Evolutionary conservation across 495 filamentous ascomycete genomes (phyloP).

Genomic region (Oleoguttula mirabilis): DNA sequence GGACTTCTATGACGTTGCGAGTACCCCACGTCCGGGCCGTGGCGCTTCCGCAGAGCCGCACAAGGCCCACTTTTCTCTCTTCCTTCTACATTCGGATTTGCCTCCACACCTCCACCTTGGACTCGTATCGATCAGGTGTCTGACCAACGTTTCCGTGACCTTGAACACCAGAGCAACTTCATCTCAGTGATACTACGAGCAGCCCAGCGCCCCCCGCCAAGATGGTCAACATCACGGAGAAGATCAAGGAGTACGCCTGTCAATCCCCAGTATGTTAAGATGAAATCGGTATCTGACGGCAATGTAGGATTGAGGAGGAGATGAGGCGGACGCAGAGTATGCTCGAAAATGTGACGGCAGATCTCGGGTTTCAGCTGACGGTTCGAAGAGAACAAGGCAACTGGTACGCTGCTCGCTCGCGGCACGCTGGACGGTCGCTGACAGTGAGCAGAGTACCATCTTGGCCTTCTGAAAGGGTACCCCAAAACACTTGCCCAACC

Average conservation of each 20-base stretch:
- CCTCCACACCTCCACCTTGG: background rate
- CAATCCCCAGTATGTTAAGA: too few relatives aligned
- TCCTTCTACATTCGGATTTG: background rate
- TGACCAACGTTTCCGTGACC: too few relatives aligned
- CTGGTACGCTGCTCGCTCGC: conserved; percentile 48
- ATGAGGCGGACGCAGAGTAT: conserved; percentile 97
- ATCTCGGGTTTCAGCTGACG: conserved; percentile 23
- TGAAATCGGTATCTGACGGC: too few relatives aligned
- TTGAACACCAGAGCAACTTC: too few relatives aligned
- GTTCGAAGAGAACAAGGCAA: conserved; percentile 88
- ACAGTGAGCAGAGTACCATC: conserved; percentile 70
- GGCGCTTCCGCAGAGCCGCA: background rate
- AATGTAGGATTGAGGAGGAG: conserved; percentile 93
- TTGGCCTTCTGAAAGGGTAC: conserved; percentile 93
- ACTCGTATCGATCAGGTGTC: too few relatives aligned
- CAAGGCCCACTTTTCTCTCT: background rate
- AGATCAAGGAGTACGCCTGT: conserved; percentile 88
- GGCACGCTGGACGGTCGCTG: conserved; percentile 12
- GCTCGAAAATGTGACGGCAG: too few relatives aligned
- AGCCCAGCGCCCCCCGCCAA: conserved; percentile 39
- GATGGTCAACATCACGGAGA: conserved; percentile 99
- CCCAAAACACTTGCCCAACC: too few relatives aligned
- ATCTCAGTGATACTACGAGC: too few relatives aligned
- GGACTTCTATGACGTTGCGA: background rate
- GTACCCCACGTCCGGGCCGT: background rate